Evolutionary conservation across 1,284 basidiomycete genomes (phyloP), one percentile per base, ranked within the genome.

Genomic region (Schizophyllum amplum): DNA sequence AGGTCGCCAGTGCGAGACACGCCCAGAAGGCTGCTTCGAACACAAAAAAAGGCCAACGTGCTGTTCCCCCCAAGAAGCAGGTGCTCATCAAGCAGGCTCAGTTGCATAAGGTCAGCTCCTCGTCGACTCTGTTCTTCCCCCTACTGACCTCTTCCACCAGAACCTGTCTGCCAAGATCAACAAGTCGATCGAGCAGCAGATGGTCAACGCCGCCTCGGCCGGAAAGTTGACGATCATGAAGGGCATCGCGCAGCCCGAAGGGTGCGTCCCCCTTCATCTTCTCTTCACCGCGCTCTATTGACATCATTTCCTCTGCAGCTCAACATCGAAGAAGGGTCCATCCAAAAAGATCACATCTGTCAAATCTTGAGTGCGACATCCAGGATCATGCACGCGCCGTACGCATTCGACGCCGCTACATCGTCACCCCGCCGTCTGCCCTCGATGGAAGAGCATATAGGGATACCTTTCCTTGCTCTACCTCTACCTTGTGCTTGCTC

Each of bases 211-310:
- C n/a, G 92, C 93, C 11, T 90, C 87, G 5, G 77, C 83, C 46
- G 88, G 90, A 55, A 92, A 91, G 69, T 76, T 94, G 59, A 92
- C 89, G 24, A 94, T 95, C 70, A 92, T 95, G 91, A 89, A 87
- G 73, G 82, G 83, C 61, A 68, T 42, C 33, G 33, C 17, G 3
- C 33, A 42, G 33, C 33, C 33, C 17, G 33, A 42, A 42, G 33
- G 13, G 33, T 42, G 33, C 33, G 33, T 17, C n/a, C n/a, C n/a
- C n/a, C n/a, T n/a, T n/a, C n/a, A n/a, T n/a, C n/a, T n/a, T n/a
- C n/a, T n/a, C n/a, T n/a, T n/a, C n/a, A n/a, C n/a, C n/a, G n/a
- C n/a, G n/a, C n/a, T n/a, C n/a, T n/a, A n/a, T n/a, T n/a, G n/a
- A n/a, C n/a, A n/a, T n/a, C n/a, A n/a, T n/a, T n/a, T n/a, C n/a